Percentiles rank a stretch among this genome's conserved stretches.
These are phyloP conservation scores for Aaosphaeria arxii DNA, from an alignment of 2,329 filamentous ascomycete genomes.

Conservation along the genomic window DNA sequence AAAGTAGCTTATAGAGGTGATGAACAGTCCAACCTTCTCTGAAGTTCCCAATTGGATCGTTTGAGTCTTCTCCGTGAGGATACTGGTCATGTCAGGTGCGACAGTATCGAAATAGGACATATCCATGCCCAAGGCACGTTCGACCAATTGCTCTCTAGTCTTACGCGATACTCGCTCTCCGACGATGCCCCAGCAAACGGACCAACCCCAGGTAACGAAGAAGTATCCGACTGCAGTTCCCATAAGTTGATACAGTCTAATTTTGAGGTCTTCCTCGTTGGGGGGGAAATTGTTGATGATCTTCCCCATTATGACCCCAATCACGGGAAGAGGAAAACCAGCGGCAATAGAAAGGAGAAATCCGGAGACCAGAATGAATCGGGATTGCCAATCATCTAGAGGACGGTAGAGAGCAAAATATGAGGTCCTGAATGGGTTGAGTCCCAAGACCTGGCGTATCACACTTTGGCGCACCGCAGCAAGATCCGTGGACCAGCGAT, in stretches of 20 bases:
- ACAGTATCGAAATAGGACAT: conserved; percentile 51
- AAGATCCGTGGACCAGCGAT: conserved; percentile 27
- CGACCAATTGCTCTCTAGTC: conserved; percentile 46
- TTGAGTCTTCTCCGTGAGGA: conserved; percentile 46
- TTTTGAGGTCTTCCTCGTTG: conserved; percentile 40
- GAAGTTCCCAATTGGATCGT: conserved; percentile 47
- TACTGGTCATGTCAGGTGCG: conserved; percentile 48
- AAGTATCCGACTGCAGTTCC: conserved; percentile 49
- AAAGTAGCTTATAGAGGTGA: conserved; percentile 46
- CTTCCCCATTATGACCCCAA: conserved; percentile 55
- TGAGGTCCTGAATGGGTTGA: conserved; percentile 47
- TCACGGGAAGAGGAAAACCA: conserved; percentile 60
- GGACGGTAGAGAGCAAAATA: conserved; percentile 49
- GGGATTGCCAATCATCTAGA: conserved; percentile 41
- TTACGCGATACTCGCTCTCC: conserved; percentile 50
- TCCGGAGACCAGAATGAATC: conserved; percentile 31
- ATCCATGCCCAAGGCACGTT: conserved; percentile 50
- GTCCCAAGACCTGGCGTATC: conserved; percentile 38
- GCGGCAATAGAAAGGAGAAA: conserved; percentile 49
- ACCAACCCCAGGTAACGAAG: conserved; percentile 48
- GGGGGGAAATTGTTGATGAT: conserved; percentile 53
- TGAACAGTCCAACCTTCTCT: conserved; percentile 47
- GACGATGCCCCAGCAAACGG: conserved; percentile 49
- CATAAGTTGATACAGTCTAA: conserved; percentile 43
- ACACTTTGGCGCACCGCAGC: conserved; percentile 29